phyloP scores from a whole-genome alignment of 345 rosid species.

The Lenwebbia sp. region DNA sequence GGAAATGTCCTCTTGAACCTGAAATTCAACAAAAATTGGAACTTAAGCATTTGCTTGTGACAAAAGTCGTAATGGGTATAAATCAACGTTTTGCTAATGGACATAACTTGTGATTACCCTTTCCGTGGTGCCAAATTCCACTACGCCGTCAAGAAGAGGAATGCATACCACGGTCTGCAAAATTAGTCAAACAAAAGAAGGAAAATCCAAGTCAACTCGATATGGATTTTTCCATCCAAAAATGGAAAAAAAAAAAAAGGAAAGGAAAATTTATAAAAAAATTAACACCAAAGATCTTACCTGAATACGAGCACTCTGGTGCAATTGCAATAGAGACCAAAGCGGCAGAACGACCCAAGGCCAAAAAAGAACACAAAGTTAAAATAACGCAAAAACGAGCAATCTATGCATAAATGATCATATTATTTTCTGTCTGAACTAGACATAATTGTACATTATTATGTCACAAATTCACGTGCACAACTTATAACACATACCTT shows the following conservation, averaged over 20 bases:
- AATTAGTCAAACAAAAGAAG: background rate
- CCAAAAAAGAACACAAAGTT: background rate
- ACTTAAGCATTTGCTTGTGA: background rate
- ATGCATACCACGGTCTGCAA: constrained; percentile 87
- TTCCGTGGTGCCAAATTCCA: constrained; percentile 73
- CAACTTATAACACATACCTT: constrained; percentile 33
- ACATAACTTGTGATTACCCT: constrained; percentile 29
- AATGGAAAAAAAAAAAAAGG: background rate
- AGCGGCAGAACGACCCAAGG: background rate
- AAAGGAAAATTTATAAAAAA: background rate
- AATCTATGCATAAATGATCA: background rate
- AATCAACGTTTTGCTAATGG: background rate
- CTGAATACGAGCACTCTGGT: constrained; percentile 65
- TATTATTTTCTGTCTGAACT: background rate
- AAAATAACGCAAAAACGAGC: background rate
- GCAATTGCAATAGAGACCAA: background rate
- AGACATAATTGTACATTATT: background rate
- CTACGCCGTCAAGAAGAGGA: constrained; percentile 81
- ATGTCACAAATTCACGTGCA: background rate
- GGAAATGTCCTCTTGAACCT: constrained; percentile 57
- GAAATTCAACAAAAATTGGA: background rate
- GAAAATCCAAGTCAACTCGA: background rate
- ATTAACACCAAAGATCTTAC: constrained; percentile 7
- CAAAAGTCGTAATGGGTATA: background rate
- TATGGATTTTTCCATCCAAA: background rate